A percentile compares a stretch with the other conserved stretches of the same genome.
Conservation (phyloP, 148 eudicot genomes). For the Limonium bicolor region DNA sequence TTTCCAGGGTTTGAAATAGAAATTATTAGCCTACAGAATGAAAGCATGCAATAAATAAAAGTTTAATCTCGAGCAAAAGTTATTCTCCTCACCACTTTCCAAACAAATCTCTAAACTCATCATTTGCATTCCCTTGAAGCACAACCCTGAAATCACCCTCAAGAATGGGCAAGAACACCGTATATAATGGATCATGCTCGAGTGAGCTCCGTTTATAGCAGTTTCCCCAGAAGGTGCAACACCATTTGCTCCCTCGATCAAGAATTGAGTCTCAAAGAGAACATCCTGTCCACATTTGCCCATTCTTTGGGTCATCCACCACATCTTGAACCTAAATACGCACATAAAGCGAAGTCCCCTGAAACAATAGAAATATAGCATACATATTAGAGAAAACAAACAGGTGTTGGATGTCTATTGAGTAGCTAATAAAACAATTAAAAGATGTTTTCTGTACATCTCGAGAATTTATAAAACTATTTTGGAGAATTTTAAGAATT, state of each 20-base stretch:
- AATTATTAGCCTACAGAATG: too few species aligned
- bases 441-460: too few species aligned
- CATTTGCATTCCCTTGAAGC: constrained; percentile 80
- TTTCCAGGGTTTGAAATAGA: too few species aligned
- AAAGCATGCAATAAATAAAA: too few species aligned
- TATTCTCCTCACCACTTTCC: constrained; percentile 83
- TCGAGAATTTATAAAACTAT: too few species aligned
- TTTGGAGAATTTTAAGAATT: too few species aligned
- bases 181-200: constrained; percentile 51
- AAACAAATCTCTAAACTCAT: constrained; percentile 85
- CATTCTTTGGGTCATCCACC: constrained; percentile 99
- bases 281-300: constrained; percentile 74
- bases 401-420: too few species aligned
- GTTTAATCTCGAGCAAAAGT: too few species aligned
- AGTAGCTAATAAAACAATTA: too few species aligned
- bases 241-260: constrained; percentile 73
- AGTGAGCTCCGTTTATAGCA: too few species aligned
- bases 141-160: constrained; percentile 92
- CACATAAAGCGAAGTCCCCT: constrained; percentile 88
- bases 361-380: neutral
- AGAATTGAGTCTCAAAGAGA: constrained; percentile 85
- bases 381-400: too few species aligned
- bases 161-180: constrained; percentile 79
- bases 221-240: constrained; percentile 24
- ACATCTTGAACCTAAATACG: constrained; percentile 81